Percentiles rank a stretch among this genome's conserved stretches.
Conservation (phyloP, 495 filamentous ascomycete species). For the Neurospora sp. region DNA sequence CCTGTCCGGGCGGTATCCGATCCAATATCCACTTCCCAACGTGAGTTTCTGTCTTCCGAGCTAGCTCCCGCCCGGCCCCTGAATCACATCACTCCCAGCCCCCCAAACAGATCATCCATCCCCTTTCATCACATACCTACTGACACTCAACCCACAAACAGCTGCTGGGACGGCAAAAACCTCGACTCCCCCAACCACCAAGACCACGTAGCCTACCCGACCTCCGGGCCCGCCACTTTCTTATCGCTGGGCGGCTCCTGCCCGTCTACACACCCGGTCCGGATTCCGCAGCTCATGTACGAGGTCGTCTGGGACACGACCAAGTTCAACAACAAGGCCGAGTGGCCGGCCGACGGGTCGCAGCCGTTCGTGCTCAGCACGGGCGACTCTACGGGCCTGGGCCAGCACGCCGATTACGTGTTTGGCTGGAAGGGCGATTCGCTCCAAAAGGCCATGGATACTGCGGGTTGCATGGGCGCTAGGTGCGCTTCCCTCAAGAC, state of each 20-base stretch:
- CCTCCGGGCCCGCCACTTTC: conserved; percentile 34
- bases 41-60: conserved; percentile 10
- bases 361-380: conserved; percentile 40
- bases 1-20: conserved; percentile 38
- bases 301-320: conserved; percentile 44
- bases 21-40: conserved; percentile 44
- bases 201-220: conserved; percentile 38
- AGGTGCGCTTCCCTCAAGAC: conserved; percentile 25
- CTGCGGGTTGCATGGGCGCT: conserved; percentile 32
- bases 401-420: conserved; percentile 42
- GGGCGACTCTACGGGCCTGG: conserved; percentile 33
- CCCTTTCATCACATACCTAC: background rate
- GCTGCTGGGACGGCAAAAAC: conserved; percentile 46
- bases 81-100: background rate
- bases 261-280: conserved; percentile 37
- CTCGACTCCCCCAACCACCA: conserved; percentile 45
- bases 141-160: conserved; percentile 6
- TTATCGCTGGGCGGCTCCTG: conserved; percentile 32
- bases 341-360: conserved; percentile 36
- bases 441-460: conserved; percentile 41
- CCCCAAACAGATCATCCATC: too few species aligned
- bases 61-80: too few species aligned
- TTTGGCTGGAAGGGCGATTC: conserved; percentile 40
- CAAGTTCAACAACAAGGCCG: conserved; percentile 31
- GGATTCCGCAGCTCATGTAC: conserved; percentile 42